phyloP scores from a whole-genome alignment of 2,329 filamentous ascomycete genomes.

The Triangularia verruculosa region DNA sequence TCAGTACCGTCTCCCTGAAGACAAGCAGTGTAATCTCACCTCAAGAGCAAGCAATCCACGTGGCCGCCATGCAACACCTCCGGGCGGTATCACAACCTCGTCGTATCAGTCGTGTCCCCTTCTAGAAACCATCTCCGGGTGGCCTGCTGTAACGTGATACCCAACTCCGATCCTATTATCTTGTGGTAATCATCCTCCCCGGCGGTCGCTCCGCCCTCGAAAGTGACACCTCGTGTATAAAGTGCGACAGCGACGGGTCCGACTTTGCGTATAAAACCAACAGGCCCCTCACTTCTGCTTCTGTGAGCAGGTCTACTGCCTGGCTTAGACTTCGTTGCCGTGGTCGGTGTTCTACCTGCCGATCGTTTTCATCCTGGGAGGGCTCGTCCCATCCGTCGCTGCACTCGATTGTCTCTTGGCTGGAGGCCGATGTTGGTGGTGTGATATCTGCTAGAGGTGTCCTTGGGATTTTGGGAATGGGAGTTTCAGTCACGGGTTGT shows the following conservation, averaged over 20 bases:
- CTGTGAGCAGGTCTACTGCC: conserved; percentile 15
- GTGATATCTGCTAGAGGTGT: conserved; percentile 20
- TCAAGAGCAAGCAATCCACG: background rate
- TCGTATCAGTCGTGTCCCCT: background rate
- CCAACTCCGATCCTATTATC: background rate
- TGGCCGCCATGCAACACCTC: background rate
- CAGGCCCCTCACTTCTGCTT: conserved; percentile 13
- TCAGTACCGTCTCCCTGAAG: background rate
- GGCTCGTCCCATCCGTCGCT: background rate
- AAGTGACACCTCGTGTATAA: conserved; percentile 13
- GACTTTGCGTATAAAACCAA: conserved; percentile 17
- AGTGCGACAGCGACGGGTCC: conserved; percentile 10
- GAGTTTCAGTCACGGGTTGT: background rate
- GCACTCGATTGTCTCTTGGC: background rate
- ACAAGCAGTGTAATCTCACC: background rate
- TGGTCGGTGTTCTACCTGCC: background rate
- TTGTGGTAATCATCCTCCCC: background rate
- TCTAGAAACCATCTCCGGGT: background rate
- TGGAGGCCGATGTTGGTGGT: background rate
- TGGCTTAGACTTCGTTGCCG: conserved; percentile 1
- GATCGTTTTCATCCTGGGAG: background rate
- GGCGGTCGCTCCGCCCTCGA: background rate
- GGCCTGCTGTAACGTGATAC: background rate
- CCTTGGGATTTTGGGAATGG: background rate
- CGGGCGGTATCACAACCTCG: background rate